Evolutionary conservation across 1,139 yeast species (phyloP), one percentile per base, ranked within the genome.

Genomic region (Blastobotrys elegans): DNA sequence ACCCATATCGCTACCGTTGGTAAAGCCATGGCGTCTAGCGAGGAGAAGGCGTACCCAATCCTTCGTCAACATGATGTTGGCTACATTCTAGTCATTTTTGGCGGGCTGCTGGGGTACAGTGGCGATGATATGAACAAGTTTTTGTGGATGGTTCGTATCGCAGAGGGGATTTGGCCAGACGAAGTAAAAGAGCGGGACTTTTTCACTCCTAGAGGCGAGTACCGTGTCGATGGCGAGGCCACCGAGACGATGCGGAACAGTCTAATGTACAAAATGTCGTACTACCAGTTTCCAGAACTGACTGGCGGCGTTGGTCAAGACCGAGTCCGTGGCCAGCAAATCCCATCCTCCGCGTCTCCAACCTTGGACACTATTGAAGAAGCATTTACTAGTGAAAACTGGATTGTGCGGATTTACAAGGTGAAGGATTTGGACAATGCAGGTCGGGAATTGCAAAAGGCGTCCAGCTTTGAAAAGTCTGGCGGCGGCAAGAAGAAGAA

Each of bases 1-100:
- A 94, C 99, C 4, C 99, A 94, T 66, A 94, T 94, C 69, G 99
- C 98, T 56, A 89, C 97, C n/a, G 98, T 94, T 48, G 99, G 99
- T 61, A 88, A 89, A 68, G 97, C 98, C 26, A 88, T 92, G 97
- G 80, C 95, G 30, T 84, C 95, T 20, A 69, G 80, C 30, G 98
- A 92, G 67, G 95, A 86, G 50, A 84, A 78, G 33, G 84, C 97
- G 1, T 95, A 92, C 65, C 82, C 92, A 52, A 84, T 92, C 53
- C 78, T 90, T 70, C 82, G 80, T 62, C 82, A 87, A 65, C 94
- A 90, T 63, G 98, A 94, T 58, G 99, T 92, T 33, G 97, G 94
- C 68, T 92, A 92, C 65, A 88, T 94, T 30, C 73, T 94, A 55
- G 84, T 94, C 49, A 85, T 94, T 49, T 94, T 92, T 65, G 99